Conservation (phyloP, 371 early-diverging fungal species). For the Sporodiniella umbellata region DNA sequence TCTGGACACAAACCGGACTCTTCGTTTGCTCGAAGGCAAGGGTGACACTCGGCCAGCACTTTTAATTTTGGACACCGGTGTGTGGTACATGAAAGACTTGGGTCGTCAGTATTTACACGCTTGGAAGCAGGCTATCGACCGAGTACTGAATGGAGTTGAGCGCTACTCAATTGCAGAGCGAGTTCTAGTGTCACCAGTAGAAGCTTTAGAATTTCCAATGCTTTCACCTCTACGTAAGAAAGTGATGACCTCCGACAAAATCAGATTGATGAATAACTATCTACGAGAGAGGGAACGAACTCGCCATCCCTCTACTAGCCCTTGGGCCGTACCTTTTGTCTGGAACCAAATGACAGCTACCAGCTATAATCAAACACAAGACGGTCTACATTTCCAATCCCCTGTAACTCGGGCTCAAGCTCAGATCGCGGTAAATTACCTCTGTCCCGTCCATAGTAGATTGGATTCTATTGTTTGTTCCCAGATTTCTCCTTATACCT, state of each 20-base stretch:
- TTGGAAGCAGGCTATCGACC: constrained; percentile 51
- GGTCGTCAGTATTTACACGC: constrained; percentile 27
- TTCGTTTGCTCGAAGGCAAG: constrained; percentile 24
- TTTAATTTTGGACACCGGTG: constrained; percentile 54
- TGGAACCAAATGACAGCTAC: constrained; percentile 49
- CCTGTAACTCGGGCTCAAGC: constrained; percentile 46
- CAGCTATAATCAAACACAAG: constrained; percentile 42
- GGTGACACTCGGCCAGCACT: constrained; percentile 35
- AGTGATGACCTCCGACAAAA: constrained; percentile 39
- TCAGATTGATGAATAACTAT: constrained; percentile 56
- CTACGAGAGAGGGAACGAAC: constrained; percentile 19
- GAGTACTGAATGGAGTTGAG: constrained; percentile 27
- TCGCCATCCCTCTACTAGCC: constrained; percentile 12
- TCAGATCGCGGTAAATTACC: constrained; percentile 60
- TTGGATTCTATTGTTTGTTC: too few species aligned
- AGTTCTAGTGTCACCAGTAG: constrained; percentile 36
- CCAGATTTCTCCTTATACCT: too few species aligned
- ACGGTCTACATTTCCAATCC: constrained; percentile 60
- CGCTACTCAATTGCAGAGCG: constrained; percentile 29
- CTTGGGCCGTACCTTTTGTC: constrained; percentile 44
- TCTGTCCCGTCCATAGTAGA: too few species aligned
- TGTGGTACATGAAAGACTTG: constrained; percentile 55
- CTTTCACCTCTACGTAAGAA: constrained; percentile 37
- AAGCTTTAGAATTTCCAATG: constrained; percentile 24
- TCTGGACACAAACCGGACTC: constrained; percentile 47